Base-by-base conservation (phyloP, 805 yeast genomes). In the Metschnikowia cubensis region DNA sequence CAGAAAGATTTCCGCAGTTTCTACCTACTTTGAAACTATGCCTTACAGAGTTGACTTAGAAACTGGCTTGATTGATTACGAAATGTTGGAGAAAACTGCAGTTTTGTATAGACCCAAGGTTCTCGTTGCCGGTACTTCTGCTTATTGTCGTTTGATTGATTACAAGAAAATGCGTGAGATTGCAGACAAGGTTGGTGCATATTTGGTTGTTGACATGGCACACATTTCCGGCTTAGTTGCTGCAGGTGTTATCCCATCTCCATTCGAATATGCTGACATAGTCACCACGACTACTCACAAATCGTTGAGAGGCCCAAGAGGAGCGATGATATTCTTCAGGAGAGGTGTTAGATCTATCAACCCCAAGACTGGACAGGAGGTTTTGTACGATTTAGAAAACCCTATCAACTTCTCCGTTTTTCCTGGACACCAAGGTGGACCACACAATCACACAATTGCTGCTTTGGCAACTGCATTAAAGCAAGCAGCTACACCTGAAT, bases 381-480 rank as follows among this genome's bases (percentile, higher is more conserved):
- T 89, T 51, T 74, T 77, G 51, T 94, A 91, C 73, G 97, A 94
- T 63, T 83, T 94, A 70, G 98, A 94, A 74, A 85, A 83, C 72
- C 89, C 89, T 69, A 91, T 94, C 75, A 94, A 94, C 81, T 94
- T 94, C 73, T 90, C 97, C 8, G 99, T 94, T 49, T 94, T 94
- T 92, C 99, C 99, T 64, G 99, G 96, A 60, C 99, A 94, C 75
- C 99, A 94, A 79, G 99, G 99, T 79, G 99, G 99, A 69, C 99
- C 99, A 63, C 98, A 94, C 76, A 94, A 94, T 80, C 99, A 94
- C 77, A 94, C 99, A 59, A 94, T 94, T 68, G 86, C 97, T 60
- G 99, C 98, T 34, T 76, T 94, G 64, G 97, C 98, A 15, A 94
- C 91, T 57, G 98, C 99, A 47, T 82, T 94, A 69, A 90, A 90